Evolutionary conservation across 345 rosid genomes (phyloP).

Genomic region (Heritiera littoralis): DNA sequence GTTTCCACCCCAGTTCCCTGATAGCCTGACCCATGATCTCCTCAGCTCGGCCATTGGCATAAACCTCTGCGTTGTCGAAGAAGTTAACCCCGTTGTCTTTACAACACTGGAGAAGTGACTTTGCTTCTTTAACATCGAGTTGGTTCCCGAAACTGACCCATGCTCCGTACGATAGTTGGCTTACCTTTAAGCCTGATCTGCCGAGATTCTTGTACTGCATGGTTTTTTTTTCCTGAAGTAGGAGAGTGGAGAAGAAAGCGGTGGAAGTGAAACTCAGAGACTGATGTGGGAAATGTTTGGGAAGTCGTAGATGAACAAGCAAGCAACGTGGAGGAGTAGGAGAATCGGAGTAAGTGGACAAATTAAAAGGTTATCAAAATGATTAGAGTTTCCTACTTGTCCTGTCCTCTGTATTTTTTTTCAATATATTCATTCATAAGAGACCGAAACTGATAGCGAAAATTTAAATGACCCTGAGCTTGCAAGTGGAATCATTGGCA

Average conservation of each 20-base stretch:
- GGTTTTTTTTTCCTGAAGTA: not conserved
- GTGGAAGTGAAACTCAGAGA: too few relatives aligned
- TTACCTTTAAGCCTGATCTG: slow-evolving; percentile 83
- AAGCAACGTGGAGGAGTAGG: not conserved
- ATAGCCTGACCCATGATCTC: slow-evolving; percentile 99
- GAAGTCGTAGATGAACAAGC: not conserved
- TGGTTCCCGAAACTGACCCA: slow-evolving; percentile 99
- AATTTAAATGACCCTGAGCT: too few relatives aligned
- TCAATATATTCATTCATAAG: too few relatives aligned
- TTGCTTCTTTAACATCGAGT: slow-evolving; percentile 94
- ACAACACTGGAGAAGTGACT: slow-evolving; percentile 89
- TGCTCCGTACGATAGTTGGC: slow-evolving; percentile 89
- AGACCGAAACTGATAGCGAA: too few relatives aligned
- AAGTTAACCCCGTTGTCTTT: slow-evolving; percentile 91
- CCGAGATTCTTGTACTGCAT: slow-evolving; percentile 97
- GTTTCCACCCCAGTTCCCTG: slow-evolving; percentile 94
- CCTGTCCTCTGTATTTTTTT: too few relatives aligned
- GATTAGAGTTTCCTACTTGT: too few relatives aligned
- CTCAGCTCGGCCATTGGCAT: slow-evolving; percentile 95
- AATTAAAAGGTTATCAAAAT: too few relatives aligned
- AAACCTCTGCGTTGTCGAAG: slow-evolving; percentile 99
- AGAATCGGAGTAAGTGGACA: not conserved
- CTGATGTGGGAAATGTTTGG: not conserved
- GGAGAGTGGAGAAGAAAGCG: not conserved
- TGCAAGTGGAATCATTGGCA: too few relatives aligned